phyloP scores from a whole-genome alignment of 768 basidiomycete genomes.

The Rhodocollybia butyracea region DNA sequence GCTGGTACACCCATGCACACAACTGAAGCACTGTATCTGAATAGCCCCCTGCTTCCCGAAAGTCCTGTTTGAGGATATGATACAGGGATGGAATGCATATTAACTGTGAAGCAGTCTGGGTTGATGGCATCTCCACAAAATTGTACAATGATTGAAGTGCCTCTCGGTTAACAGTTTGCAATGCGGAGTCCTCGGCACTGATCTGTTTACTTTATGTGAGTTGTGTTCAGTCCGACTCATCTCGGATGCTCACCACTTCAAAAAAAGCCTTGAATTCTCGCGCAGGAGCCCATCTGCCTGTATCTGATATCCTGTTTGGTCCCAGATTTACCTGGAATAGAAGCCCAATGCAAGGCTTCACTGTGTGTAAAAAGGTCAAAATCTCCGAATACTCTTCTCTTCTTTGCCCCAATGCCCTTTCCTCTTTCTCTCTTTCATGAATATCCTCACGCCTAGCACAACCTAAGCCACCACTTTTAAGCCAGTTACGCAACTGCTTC shows the following conservation, averaged over 20 bases:
- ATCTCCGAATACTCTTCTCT: neutral
- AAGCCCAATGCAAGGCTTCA: neutral
- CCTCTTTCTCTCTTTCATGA: neutral
- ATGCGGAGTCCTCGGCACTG: neutral
- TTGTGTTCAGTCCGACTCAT: too few species aligned
- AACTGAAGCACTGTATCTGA: neutral
- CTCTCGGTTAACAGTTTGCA: neutral
- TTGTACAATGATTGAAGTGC: neutral
- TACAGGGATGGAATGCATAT: neutral
- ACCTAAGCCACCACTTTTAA: neutral
- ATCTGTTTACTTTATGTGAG: too few species aligned
- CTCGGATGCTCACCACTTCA: neutral
- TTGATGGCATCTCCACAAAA: neutral
- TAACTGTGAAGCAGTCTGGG: neutral
- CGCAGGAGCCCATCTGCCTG: neutral
- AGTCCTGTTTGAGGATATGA: neutral
- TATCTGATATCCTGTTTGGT: neutral
- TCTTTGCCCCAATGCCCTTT: neutral
- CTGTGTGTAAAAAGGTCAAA: neutral
- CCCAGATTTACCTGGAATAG: neutral
- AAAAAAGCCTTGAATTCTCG: neutral
- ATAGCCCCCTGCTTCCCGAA: neutral
- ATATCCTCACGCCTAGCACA: too few species aligned
- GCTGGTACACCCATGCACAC: neutral
- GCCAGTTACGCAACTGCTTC: neutral